Evolutionary conservation across 108 stramenopile species (phyloP), one percentile per base, ranked within the genome.

Genomic region (Cyclotella baltica): DNA sequence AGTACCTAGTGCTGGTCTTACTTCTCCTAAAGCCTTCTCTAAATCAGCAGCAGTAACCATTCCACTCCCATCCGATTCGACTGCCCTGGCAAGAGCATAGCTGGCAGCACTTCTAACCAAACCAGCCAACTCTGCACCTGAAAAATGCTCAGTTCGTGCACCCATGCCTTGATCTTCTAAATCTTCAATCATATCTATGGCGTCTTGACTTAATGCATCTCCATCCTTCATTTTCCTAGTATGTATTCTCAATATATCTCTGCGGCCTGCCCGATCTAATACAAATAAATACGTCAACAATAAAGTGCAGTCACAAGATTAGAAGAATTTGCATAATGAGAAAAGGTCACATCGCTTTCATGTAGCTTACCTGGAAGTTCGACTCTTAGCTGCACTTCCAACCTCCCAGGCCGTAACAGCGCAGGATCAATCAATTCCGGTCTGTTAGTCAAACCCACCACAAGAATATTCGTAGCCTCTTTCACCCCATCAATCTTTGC

Each of bases 61-160:
- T 35, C 85, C 88, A 62, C 40, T 75, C 4, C 64, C 67, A 48
- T 82, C 73, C 20, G 58, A 30, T 50, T 87, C 84, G 1, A 89
- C 81, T 25, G 88, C 72, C 48, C 89, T 70, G 13, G 87, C 88
- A 29, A 97, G 80, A 19, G 93, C 92, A 83, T 92, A 92, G 67
- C 88, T 91, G 3, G 94, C 92, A 4, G 96, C 96, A 72, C 90
- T 88, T 63, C 94, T 89, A 10, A 92, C 90, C 23, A 97, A 77
- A 13, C 93, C 97, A 11, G 95, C 92, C 51, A 97, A 78, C 73
- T 97, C 97, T 3, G 97, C 94, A 23, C 97, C 97, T 1, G 94
- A 88, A 62, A 92, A 96, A 63, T 93, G 80, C 23, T 96, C 93
- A 10, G 93, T 92, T 22, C 66, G 48, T 16, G 90, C 88, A 27